phyloP scores from a whole-genome alignment of 495 filamentous ascomycete species.

The Aspergillus bertholletiae region DNA sequence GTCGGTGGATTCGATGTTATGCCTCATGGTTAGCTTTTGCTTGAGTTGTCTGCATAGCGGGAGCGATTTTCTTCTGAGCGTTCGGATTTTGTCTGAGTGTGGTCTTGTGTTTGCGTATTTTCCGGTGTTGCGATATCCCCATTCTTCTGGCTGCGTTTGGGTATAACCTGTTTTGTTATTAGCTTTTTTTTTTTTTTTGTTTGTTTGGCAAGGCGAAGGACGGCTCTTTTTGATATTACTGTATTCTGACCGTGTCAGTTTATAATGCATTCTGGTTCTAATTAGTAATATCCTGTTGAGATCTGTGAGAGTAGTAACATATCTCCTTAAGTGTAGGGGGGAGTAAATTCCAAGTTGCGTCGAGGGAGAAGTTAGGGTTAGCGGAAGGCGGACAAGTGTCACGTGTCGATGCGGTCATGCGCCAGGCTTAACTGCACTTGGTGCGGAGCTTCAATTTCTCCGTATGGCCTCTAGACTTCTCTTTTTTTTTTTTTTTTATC shows the following conservation, averaged over 20 bases:
- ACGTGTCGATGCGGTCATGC: not conserved
- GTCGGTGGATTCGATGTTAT: constrained; percentile 3
- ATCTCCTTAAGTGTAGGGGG: not conserved
- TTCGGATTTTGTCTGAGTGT: constrained; percentile 10
- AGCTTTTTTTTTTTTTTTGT: not conserved
- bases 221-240: not conserved
- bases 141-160: constrained; percentile 5
- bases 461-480: not conserved
- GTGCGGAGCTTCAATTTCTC: constrained; percentile 2
- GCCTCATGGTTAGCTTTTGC: constrained; percentile 6
- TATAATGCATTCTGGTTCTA: too few species aligned
- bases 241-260: not conserved
- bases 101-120: constrained; percentile 8
- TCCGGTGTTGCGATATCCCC: constrained; percentile 13
- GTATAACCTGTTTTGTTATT: not conserved
- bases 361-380: not conserved
- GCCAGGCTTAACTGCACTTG: not conserved
- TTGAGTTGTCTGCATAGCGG: constrained; percentile 27
- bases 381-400: not conserved
- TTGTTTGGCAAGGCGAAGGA: not conserved
- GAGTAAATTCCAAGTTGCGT: not conserved
- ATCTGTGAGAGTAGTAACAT: too few species aligned
- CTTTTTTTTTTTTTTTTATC: constrained; percentile 13
- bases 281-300: too few species aligned
- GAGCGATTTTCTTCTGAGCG: constrained; percentile 19